Base-by-base conservation (phyloP, 768 basidiomycete genomes). In the Lactarius tabidus region DNA sequence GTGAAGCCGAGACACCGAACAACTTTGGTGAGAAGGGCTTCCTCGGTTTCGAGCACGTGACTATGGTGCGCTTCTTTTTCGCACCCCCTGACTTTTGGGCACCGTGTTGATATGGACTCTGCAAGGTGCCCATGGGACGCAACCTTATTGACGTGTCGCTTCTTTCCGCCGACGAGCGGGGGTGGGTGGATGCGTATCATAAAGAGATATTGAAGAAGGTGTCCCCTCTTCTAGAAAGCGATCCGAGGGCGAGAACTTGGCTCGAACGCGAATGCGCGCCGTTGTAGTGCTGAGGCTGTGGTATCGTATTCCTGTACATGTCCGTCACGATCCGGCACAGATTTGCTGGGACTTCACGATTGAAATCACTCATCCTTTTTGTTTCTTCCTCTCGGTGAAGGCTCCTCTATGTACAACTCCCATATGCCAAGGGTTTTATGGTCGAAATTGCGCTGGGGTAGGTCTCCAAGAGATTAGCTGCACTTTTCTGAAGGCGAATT, bases 141-240 rank as follows among this genome's bases (percentile, higher is more conserved):
- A 93, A 86, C 65, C 82, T 98, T 51, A 76, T 97, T 51, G 87
- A 95, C 60, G 65, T 75, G 9, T 73, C 73, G 1, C 72, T 98
- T 41, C 72, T 98, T 43, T 82, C 82, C 10, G 79, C 71, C 20
- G 77, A 82, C n/a, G 95, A 98, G 77, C 82, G 79, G 69, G 77
- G 75, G 59, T 98, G 96, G 96, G 66, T 98, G 66, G 85, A 98
- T 71, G 78, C 73, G 2, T 98, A 99, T 72, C 92, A 99, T 75
- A 79, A 77, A 38, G 89, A 93, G 75, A 81, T 88, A 1, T 79
- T 81, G 72, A 82, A 83, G 62, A 95, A 94, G 75, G 79, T 95
- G 5, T 80, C 82, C 17, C 90, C 91, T 23, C 74, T 91, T 63
- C 77, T 99, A 51, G 72, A 82, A 74, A 79, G 86, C 66, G 85